Conservation (phyloP, 768 basidiomycete genomes). For the Lactarius hengduanensis region DNA sequence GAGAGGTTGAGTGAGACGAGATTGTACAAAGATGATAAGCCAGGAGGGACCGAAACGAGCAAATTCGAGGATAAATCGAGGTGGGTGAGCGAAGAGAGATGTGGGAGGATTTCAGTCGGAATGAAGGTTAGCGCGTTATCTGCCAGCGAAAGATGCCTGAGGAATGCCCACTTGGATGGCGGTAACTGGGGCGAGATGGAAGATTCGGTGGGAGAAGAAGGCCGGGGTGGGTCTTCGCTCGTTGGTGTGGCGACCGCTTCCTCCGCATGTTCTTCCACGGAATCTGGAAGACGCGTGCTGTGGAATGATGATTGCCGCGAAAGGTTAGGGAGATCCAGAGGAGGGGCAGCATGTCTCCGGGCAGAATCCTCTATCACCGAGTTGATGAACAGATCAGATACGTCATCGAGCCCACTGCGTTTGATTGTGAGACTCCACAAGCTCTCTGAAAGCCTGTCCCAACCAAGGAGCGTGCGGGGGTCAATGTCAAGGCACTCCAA, state of each 20-base stretch:
- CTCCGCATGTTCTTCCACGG: conserved; percentile 54
- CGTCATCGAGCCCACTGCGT: conserved; percentile 78
- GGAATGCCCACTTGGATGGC: conserved; percentile 66
- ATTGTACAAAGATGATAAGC: conserved; percentile 69
- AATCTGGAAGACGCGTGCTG: conserved; percentile 51
- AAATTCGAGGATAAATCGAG: conserved; percentile 91
- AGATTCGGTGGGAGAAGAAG: conserved; percentile 29
- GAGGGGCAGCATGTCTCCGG: conserved; percentile 53
- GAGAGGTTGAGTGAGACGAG: conserved; percentile 92
- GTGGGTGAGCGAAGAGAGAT: conserved; percentile 72
- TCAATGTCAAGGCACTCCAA: conserved; percentile 80
- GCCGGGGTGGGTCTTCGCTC: conserved; percentile 27
- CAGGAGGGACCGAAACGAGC: conserved; percentile 81
- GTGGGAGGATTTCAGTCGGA: conserved; percentile 61
- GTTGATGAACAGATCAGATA: conserved; percentile 72
- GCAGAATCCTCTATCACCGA: conserved; percentile 76
- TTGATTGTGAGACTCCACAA: conserved; percentile 72
- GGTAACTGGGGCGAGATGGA: conserved; percentile 44
- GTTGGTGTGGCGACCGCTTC: conserved; percentile 29
- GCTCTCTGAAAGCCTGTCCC: conserved; percentile 73
- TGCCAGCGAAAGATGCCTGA: conserved; percentile 72
- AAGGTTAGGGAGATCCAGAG: conserved; percentile 42
- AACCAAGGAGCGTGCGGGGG: conserved; percentile 76
- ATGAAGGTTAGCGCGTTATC: conserved; percentile 83
- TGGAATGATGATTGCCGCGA: conserved; percentile 48